phyloP scores from a whole-genome alignment of 495 filamentous ascomycete species.

The Halenospora varia region DNA sequence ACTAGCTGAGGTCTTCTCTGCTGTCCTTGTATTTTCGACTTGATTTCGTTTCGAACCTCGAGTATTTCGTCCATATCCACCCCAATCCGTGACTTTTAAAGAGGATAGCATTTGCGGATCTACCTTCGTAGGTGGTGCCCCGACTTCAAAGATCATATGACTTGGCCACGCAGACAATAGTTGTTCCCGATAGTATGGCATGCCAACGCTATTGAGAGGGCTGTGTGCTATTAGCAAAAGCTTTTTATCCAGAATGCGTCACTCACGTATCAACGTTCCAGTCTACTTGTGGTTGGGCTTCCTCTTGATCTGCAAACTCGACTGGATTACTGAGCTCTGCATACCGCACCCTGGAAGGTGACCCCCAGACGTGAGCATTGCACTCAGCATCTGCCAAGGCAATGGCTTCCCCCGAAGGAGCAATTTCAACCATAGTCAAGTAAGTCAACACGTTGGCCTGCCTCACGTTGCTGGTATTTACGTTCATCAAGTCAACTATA shows the following conservation, averaged over 20 bases:
- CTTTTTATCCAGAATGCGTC: slow-evolving; percentile 9
- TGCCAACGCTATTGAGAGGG: slow-evolving; percentile 78
- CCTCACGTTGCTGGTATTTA: slow-evolving; percentile 83
- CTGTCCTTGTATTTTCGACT: slow-evolving; percentile 67
- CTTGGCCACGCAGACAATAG: slow-evolving; percentile 88
- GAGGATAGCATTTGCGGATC: slow-evolving; percentile 69
- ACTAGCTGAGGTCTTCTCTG: slow-evolving; percentile 47
- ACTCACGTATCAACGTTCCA: slow-evolving; percentile 68
- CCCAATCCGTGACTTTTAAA: slow-evolving; percentile 64
- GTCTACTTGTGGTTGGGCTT: slow-evolving; percentile 46
- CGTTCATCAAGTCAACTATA: slow-evolving; percentile 92
- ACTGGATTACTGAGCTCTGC: slow-evolving; percentile 76
- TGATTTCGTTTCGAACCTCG: slow-evolving; percentile 72
- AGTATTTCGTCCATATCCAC: slow-evolving; percentile 74
- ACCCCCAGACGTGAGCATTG: slow-evolving; percentile 86
- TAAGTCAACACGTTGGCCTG: slow-evolving; percentile 71
- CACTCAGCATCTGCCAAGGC: slow-evolving; percentile 76
- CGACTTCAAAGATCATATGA: slow-evolving; percentile 75
- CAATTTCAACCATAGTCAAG: slow-evolving; percentile 73
- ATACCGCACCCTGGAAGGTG: slow-evolving; percentile 83
- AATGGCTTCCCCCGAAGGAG: slow-evolving; percentile 85
- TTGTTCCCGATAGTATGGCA: slow-evolving; percentile 88
- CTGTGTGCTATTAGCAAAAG: slow-evolving; percentile 32
- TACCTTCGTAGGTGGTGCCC: slow-evolving; percentile 71
- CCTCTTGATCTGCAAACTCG: slow-evolving; percentile 65